These are phyloP conservation scores for Lactifluus rugatus DNA, from an alignment of 768 basidiomycete species.

Conservation along the genomic window DNA sequence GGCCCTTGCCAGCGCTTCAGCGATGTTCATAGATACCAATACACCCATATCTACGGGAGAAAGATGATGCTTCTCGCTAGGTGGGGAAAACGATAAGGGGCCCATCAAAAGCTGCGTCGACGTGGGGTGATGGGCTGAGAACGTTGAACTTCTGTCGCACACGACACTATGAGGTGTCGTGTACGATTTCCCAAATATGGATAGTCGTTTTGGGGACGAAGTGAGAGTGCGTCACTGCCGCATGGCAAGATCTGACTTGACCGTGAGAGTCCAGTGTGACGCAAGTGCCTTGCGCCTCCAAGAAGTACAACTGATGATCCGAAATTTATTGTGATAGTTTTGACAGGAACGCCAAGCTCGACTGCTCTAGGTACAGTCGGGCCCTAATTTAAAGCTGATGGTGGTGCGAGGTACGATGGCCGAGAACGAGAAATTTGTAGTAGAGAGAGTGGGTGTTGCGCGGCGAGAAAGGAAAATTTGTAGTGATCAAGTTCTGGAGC, in stretches of 20 bases:
- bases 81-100: conserved; percentile 7
- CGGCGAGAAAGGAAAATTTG: conserved; percentile 6
- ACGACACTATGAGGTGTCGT: not conserved
- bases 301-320: not conserved
- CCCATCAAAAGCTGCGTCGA: not conserved
- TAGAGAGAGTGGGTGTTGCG: conserved; percentile 5
- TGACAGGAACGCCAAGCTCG: not conserved
- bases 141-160: not conserved
- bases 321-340: not conserved
- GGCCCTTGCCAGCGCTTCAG: conserved; percentile 14
- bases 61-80: not conserved
- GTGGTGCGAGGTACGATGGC: not conserved
- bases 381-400: not conserved
- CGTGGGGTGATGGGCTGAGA: not conserved
- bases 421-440: conserved; percentile 8
- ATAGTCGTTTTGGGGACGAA: not conserved
- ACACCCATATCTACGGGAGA: conserved; percentile 1
- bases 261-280: conserved; percentile 1
- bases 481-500: conserved; percentile 15
- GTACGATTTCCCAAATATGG: conserved; percentile 2
- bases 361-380: not conserved
- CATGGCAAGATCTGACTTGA: not conserved
- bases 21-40: conserved; percentile 1
- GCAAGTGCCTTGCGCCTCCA: not conserved
- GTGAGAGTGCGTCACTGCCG: not conserved